Percentiles rank a stretch among this genome's conserved stretches.
phyloP scores from a whole-genome alignment of 2,329 filamentous ascomycete genomes.

The Fonsecaea pugnacius region DNA sequence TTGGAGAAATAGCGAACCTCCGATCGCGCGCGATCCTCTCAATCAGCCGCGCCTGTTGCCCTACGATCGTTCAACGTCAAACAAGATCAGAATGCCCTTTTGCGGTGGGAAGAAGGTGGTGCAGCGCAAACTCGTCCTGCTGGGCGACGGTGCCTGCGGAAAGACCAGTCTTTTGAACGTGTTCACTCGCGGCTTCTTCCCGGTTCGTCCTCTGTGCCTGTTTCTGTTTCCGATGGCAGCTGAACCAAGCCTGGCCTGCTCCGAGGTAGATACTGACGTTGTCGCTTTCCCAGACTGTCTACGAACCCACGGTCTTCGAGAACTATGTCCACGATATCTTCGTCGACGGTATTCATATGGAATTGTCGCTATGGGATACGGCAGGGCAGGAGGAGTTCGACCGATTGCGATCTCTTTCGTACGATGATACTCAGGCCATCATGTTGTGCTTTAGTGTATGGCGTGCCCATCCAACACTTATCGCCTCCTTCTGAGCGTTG shows the following conservation, averaged over 20 bases:
- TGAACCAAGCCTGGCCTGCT: neutral
- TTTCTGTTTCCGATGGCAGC: neutral
- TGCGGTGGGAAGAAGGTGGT: constrained; percentile 81
- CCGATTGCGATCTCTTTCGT: constrained; percentile 89
- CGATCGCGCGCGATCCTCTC: neutral
- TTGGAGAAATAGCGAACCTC: neutral
- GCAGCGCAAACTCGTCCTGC: constrained; percentile 92
- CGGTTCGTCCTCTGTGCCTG: constrained; percentile 58
- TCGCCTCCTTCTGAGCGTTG: neutral
- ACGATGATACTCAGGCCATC: constrained; percentile 97
- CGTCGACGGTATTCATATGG: constrained; percentile 95
- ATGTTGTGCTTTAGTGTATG: constrained; percentile 94
- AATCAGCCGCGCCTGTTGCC: neutral
- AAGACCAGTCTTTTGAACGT: constrained; percentile 98
- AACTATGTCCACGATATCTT: constrained; percentile 99
- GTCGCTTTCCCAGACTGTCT: constrained; percentile 38
- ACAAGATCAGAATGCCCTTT: constrained; percentile 50
- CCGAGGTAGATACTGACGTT: constrained; percentile 76
- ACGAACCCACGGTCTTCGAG: constrained; percentile 59
- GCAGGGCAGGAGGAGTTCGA: constrained; percentile 99
- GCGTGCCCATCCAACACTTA: neutral
- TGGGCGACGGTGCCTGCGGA: constrained; percentile 62
- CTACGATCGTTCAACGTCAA: neutral
- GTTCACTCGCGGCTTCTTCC: constrained; percentile 92
- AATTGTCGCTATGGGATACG: constrained; percentile 97